phyloP scores from a whole-genome alignment of 1,139 yeast species.

The Debaryomyces psychrophilus region DNA sequence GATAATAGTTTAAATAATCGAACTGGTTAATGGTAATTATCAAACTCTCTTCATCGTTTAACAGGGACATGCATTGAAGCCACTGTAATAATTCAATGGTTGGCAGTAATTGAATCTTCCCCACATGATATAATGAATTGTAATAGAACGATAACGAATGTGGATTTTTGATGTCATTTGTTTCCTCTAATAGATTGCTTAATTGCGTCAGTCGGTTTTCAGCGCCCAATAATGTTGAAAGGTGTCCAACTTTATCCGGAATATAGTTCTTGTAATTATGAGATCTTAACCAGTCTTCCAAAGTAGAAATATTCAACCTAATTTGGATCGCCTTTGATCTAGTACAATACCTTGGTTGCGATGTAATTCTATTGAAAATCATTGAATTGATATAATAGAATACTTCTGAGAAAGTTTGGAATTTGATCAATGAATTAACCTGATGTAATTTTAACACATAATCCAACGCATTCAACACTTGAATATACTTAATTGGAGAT shows the following conservation, averaged over 20 bases:
- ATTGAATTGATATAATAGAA: constrained; percentile 76
- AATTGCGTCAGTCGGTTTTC: constrained; percentile 18
- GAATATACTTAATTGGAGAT: constrained; percentile 83
- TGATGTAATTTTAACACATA: constrained; percentile 83
- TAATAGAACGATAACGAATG: constrained; percentile 50
- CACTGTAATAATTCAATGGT: constrained; percentile 83
- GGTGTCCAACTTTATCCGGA: constrained; percentile 38
- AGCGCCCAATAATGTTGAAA: constrained; percentile 24
- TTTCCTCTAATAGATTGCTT: constrained; percentile 25
- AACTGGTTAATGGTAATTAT: constrained; percentile 59
- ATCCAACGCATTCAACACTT: constrained; percentile 84
- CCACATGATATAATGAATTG: constrained; percentile 58
- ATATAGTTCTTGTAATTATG: constrained; percentile 65
- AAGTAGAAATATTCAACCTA: constrained; percentile 76
- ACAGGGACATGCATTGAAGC: constrained; percentile 79
- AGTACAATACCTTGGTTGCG: constrained; percentile 68
- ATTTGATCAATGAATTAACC: constrained; percentile 72
- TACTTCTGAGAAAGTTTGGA: constrained; percentile 78
- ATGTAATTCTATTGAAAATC: constrained; percentile 72
- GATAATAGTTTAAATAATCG: constrained; percentile 66
- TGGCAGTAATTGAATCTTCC: constrained; percentile 70
- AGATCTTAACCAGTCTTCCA: constrained; percentile 92
- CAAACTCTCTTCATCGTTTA: constrained; percentile 58
- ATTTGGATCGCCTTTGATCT: constrained; percentile 89
- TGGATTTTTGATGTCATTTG: constrained; percentile 29